Conservation (phyloP, 257 asterid genomes). For the Phtheirospermum japonicum region DNA sequence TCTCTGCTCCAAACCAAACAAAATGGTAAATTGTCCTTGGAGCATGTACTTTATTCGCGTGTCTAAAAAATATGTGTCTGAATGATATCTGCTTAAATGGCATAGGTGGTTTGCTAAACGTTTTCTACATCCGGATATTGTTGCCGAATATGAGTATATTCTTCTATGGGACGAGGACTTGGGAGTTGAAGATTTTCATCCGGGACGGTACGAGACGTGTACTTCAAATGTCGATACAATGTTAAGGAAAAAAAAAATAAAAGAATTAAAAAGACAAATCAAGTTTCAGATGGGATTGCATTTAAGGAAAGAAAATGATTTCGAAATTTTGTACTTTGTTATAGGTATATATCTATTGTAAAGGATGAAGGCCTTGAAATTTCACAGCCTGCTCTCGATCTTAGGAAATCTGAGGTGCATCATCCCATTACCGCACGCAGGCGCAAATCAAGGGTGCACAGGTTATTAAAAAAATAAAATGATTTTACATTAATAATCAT, state of each 20-base stretch:
- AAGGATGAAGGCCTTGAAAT: slow-evolving; percentile 89
- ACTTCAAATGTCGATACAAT: slow-evolving; percentile 9
- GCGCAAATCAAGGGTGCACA: slow-evolving; percentile 65
- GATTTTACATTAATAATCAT: too few species aligned
- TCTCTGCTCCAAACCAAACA: slow-evolving; percentile 76
- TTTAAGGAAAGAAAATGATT: too few species aligned
- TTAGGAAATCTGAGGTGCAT: slow-evolving; percentile 60
- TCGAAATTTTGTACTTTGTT: slow-evolving; percentile 13
- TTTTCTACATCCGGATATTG: slow-evolving; percentile 86
- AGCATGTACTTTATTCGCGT: background rate
- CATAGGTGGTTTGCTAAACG: slow-evolving; percentile 96
- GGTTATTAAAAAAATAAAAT: slow-evolving; percentile 40
- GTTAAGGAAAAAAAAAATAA: too few species aligned
- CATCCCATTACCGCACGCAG: slow-evolving; percentile 75
- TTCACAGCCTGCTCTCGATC: slow-evolving; percentile 93
- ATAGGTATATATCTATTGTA: slow-evolving; percentile 69
- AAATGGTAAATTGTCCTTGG: slow-evolving; percentile 51
- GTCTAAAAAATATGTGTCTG: background rate
- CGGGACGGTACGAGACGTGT: slow-evolving; percentile 50
- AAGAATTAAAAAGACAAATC: too few species aligned
- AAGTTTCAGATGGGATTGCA: too few species aligned
- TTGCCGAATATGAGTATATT: slow-evolving; percentile 71
- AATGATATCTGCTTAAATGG: slow-evolving; percentile 6
- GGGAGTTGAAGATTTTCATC: slow-evolving; percentile 75
- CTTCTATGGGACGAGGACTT: slow-evolving; percentile 98